phyloP scores from a whole-genome alignment of 2,329 filamentous ascomycete species.

The Cladosporium sp. region DNA sequence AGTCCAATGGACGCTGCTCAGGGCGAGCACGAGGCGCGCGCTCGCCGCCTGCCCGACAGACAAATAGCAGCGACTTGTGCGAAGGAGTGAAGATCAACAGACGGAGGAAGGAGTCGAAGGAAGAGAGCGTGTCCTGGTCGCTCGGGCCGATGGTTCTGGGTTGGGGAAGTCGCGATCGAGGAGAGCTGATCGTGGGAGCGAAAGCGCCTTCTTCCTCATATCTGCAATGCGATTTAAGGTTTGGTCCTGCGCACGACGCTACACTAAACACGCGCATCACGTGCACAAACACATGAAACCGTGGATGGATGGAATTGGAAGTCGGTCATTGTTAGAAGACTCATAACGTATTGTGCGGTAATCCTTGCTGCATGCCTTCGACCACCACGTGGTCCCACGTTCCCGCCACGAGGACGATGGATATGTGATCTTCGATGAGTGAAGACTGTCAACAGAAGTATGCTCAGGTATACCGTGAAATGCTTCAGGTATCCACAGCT shows the following conservation, averaged over 20 bases:
- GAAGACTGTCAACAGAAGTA: background rate
- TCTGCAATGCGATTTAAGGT: background rate
- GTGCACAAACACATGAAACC: background rate
- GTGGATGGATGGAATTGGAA: background rate
- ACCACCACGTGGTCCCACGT: background rate
- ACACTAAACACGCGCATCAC: background rate
- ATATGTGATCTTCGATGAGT: background rate
- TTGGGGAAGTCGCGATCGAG: background rate
- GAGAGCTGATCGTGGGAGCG: background rate
- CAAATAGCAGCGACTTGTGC: background rate
- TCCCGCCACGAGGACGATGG: background rate
- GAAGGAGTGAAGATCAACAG: background rate
- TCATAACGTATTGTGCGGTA: background rate
- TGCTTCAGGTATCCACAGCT: too few relatives aligned
- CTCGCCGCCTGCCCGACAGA: background rate
- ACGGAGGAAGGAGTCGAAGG: background rate
- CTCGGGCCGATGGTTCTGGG: too few relatives aligned
- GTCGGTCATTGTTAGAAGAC: too few relatives aligned
- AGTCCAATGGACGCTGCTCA: background rate
- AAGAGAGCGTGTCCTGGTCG: too few relatives aligned
- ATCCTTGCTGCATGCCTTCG: background rate
- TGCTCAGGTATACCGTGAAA: too few relatives aligned
- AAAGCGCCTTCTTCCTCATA: background rate
- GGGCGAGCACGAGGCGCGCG: slow-evolving; percentile 2
- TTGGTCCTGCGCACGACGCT: background rate